These are phyloP conservation scores for Taiwanofungus camphoratus DNA, from an alignment of 1,284 basidiomycete genomes.

Conservation along the genomic window DNA sequence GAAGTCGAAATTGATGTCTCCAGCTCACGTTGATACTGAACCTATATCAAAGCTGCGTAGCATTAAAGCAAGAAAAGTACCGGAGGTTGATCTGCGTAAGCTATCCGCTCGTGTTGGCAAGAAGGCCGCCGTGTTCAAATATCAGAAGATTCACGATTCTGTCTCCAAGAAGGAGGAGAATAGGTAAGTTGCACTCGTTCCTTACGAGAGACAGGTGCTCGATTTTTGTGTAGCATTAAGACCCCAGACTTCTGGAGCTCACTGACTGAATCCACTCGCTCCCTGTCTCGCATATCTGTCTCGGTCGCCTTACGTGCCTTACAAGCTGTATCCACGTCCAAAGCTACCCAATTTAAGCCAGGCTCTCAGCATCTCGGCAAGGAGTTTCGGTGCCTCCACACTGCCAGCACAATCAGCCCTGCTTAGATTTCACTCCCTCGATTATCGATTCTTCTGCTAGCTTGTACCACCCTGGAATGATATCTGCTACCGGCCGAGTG, in stretches of 20 bases:
- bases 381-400: background rate
- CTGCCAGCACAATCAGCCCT: background rate
- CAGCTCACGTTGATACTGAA: background rate
- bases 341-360: background rate
- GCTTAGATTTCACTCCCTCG: background rate
- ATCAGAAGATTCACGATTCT: background rate
- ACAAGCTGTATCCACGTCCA: background rate
- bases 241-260: background rate
- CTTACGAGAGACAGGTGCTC: background rate
- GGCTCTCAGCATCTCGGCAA: background rate
- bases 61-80: background rate
- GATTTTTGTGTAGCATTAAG: background rate
- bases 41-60: background rate
- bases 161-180: background rate
- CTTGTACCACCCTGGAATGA: background rate
- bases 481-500: background rate
- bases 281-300: background rate
- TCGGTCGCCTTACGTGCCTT: background rate
- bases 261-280: background rate
- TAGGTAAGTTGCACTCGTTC: background rate
- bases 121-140: background rate
- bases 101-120: background rate
- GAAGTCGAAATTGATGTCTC: background rate
- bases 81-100: background rate
- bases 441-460: background rate